phyloP scores from a whole-genome alignment of 345 rosid genomes.

The Diplotaxis tenuifolia region DNA sequence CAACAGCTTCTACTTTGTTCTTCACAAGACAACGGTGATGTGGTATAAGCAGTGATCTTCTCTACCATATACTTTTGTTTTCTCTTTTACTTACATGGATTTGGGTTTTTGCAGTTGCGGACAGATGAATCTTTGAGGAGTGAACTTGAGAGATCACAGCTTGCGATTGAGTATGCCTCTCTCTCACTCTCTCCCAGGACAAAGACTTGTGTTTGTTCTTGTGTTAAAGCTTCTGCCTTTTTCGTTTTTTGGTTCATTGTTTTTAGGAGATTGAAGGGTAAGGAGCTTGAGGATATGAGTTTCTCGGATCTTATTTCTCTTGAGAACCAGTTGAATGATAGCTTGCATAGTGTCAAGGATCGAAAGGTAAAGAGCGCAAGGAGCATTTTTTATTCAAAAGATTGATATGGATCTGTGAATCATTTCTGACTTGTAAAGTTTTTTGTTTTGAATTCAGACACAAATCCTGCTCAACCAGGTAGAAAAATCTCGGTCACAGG shows the following conservation, averaged over 20 bases:
- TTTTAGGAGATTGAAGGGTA: conserved; percentile 36
- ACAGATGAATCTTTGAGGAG: conserved; percentile 14
- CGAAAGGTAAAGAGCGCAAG: conserved; percentile 27
- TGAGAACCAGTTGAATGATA: conserved; percentile 34
- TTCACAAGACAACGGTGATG: conserved; percentile 13
- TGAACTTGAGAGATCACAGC: conserved; percentile 34
- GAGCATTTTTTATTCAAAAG: not conserved
- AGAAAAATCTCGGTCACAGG: conserved; percentile 34
- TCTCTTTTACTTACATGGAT: not conserved
- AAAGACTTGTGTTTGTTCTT: not conserved
- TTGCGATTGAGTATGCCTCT: conserved; percentile 33
- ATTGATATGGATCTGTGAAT: not conserved
- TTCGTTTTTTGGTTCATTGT: not conserved
- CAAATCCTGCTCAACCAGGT: conserved; percentile 29
- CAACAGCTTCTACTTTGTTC: conserved; percentile 23
- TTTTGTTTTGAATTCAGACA: conserved; percentile 21
- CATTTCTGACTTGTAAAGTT: not conserved
- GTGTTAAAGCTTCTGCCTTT: not conserved
- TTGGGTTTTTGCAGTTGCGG: conserved; percentile 16
- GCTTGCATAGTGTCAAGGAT: conserved; percentile 37
- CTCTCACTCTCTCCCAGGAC: too few relatives aligned
- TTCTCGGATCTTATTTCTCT: conserved; percentile 33
- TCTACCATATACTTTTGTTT: not conserved
- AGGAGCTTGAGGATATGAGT: conserved; percentile 35
- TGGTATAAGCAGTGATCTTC: conserved; percentile 8